Evolutionary conservation across 768 basidiomycete genomes (phyloP), one percentile per base, ranked within the genome.

Genomic region (Tulasnella sp.): DNA sequence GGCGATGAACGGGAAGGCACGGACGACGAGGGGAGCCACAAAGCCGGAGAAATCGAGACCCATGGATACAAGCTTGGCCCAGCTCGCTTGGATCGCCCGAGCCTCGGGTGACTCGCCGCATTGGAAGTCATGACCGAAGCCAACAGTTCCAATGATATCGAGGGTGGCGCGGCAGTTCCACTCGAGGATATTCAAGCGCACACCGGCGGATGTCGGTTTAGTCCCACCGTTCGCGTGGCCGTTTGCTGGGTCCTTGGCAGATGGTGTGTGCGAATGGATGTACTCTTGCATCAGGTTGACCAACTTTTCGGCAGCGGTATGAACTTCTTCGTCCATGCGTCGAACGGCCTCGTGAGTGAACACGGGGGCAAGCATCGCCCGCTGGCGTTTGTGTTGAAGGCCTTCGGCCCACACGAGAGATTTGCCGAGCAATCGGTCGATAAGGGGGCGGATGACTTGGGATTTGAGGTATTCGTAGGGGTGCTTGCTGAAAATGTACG

Each of bases 401-500:
- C 69, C 71, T 61, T 73, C 69, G 3, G 69, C 69, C 70, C 71
- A 73, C 7, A 68, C 67, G 17, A 73, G 49, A 6, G 69, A 69
- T 19, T 61, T 63, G 5, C 72, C 72, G 1, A 72, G 48, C 3
- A 72, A 42, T n/a, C 68, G 68, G 19, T 62, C 64, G 40, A 71
- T 65, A 4, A 67, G 65, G 0, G 71, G 70, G 1, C 68, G 64
- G 57, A 70, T 68, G 1, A 68, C 67, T 1, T 65, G 27, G 23
- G 39, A 53, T 50, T 50, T 49, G 25, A 49, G 4, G 45, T 49
- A 39, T 6, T 12, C 19, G 34, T 32, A 41, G 15, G 41, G 37
- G 31, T 41, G 37, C 14, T 56, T 59, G 17, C 46, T 27, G 53
- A 48, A 48, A 12, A 66, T 63, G 48, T 67, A 61, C 3, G 65